Percentiles rank a stretch among this genome's conserved stretches.
phyloP scores from a whole-genome alignment of 768 basidiomycete genomes.

The Suillus lakei region DNA sequence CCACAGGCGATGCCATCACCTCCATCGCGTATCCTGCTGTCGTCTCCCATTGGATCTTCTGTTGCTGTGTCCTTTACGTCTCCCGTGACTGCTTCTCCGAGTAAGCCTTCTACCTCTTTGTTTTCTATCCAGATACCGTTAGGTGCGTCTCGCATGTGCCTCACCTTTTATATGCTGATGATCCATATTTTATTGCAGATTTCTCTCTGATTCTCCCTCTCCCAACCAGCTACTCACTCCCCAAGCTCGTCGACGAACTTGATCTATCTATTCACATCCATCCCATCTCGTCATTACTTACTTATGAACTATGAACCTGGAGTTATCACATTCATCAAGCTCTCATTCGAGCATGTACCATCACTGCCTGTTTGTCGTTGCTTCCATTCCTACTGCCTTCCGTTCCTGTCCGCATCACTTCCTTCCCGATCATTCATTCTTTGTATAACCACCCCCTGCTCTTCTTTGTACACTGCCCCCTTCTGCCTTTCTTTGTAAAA shows the following conservation, averaged over 20 bases:
- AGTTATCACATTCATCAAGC: neutral
- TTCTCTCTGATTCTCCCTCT: neutral
- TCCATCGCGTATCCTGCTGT: constrained; percentile 34
- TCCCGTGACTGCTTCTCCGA: constrained; percentile 12
- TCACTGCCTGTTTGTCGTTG: neutral
- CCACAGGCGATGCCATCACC: constrained; percentile 39
- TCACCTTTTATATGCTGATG: neutral
- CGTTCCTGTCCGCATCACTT: too few species aligned
- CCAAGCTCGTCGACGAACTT: neutral
- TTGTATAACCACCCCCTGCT: too few species aligned
- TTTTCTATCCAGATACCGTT: neutral
- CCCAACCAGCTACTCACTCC: constrained; percentile 14
- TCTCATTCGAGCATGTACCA: neutral
- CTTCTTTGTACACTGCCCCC: too few species aligned
- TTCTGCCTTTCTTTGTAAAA: too few species aligned
- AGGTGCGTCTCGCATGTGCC: constrained; percentile 16
- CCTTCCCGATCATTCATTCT: too few species aligned
- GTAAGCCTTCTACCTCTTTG: constrained; percentile 15
- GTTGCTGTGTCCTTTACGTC: constrained; percentile 6
- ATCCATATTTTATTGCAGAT: neutral
- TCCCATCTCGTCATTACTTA: constrained; percentile 7
- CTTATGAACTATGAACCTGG: neutral
- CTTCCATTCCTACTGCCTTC: constrained; percentile 11
- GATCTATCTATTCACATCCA: constrained; percentile 7
- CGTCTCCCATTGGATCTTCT: constrained; percentile 23